Base-by-base conservation (phyloP, 2,329 filamentous ascomycete species). In the Neopestalotiopsis sp. region DNA sequence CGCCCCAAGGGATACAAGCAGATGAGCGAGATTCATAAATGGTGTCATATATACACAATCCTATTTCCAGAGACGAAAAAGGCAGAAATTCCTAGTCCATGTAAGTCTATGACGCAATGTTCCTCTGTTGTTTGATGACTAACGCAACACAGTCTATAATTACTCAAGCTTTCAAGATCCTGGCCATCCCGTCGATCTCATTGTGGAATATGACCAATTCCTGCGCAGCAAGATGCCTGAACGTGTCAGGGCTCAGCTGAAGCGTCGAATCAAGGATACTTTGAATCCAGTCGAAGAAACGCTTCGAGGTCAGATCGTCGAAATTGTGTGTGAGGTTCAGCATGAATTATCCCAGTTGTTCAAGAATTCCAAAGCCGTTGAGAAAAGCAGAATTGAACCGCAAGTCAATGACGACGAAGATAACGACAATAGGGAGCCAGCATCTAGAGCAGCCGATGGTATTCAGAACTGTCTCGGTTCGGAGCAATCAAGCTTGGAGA, bases 301-400 rank as follows among this genome's bases (percentile, higher is more conserved):
- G 7, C 66, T 71, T 13, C 68, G 67, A 59, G 56, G 52, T 1
- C 70, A 72, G 45, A 66, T 72, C 3, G 65, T 69, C 9, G 71
- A 72, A 9, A 71, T 72, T n/a, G 68, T 71, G 6, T 49, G 71
- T 9, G 70, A 70, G n/a, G 57, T 70, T 20, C 70, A 72, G 20
- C 63, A 70, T 30, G 68, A 52, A 20, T 32, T 72, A 20, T 67
- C 70, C 13, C 38, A 24, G 14, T 45, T n/a, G n/a, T n/a, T n/a
- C n/a, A n/a, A n/a, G n/a, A n/a, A n/a, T n/a, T n/a, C n/a, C n/a
- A n/a, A n/a, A n/a, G n/a, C n/a, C n/a, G n/a, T n/a, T n/a, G n/a
- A n/a, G n/a, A n/a, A n/a, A n/a, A n/a, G n/a, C n/a, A n/a, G n/a
- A n/a, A n/a, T n/a, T n/a, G n/a, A n/a, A n/a, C n/a, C n/a, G n/a